A percentile compares a stretch with the other conserved stretches of the same genome.
Conservation (phyloP, 2,329 filamentous ascomycete species). For the Claviceps spartinae region DNA sequence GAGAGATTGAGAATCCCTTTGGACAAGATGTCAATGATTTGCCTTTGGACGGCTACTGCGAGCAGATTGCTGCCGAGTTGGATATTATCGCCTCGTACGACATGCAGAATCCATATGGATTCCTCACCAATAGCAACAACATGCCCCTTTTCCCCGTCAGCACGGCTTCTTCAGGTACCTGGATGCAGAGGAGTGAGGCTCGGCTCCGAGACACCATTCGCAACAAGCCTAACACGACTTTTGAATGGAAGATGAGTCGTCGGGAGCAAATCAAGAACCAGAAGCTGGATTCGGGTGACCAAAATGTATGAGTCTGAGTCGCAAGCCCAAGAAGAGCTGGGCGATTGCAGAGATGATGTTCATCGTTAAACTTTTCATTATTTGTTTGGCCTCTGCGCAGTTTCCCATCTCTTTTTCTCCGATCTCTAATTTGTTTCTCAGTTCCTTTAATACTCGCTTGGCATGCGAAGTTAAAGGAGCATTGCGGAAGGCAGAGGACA, state of each 20-base stretch:
- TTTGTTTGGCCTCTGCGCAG: not conserved
- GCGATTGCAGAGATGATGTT: not conserved
- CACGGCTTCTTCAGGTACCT: conserved; percentile 22
- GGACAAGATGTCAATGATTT: conserved; percentile 74
- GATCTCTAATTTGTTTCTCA: too few species aligned
- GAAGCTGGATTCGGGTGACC: not conserved
- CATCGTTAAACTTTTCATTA: not conserved
- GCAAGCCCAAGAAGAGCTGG: not conserved
- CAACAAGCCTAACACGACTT: conserved; percentile 25
- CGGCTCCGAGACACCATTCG: conserved; percentile 25
- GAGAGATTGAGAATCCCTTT: conserved; percentile 77
- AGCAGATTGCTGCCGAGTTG: conserved; percentile 59
- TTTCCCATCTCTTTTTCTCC: too few species aligned
- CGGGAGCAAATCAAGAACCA: not conserved
- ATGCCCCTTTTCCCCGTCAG: conserved; percentile 44
- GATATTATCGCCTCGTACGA: conserved; percentile 53
- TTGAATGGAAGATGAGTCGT: conserved; percentile 16
- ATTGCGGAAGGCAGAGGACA: too few species aligned
- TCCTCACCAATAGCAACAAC: conserved; percentile 26
- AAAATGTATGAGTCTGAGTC: not conserved
- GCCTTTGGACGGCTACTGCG: conserved; percentile 62
- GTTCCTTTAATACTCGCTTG: too few species aligned
- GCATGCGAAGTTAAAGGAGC: too few species aligned
- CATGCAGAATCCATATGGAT: conserved; percentile 17
- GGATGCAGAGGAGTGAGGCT: conserved; percentile 28